phyloP scores from a whole-genome alignment of 352 stramenopile genomes.

The Phytopythium sindhum region DNA sequence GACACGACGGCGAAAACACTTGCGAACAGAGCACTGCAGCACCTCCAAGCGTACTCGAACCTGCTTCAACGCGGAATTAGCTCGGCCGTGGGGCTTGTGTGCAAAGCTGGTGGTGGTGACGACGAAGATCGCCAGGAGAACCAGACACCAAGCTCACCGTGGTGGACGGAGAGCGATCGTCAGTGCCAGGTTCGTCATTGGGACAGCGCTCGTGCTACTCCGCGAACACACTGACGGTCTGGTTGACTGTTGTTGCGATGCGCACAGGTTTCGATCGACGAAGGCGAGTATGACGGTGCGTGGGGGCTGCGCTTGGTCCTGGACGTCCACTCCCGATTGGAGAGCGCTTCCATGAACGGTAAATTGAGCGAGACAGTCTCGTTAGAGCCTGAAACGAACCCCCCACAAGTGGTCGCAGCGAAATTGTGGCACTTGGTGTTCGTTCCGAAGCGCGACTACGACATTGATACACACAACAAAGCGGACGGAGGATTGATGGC shows the following conservation, averaged over 20 bases:
- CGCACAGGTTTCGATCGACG: background rate
- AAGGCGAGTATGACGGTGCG: background rate
- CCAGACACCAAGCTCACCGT: conserved; percentile 16
- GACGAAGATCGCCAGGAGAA: background rate
- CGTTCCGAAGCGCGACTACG: background rate
- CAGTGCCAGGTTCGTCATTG: background rate
- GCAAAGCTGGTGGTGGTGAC: background rate
- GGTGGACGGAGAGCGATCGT: background rate
- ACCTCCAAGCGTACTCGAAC: conserved; percentile 18
- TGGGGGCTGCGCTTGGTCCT: background rate
- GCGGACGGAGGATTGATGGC: background rate
- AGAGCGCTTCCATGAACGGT: background rate
- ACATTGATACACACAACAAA: background rate
- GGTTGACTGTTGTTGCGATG: too few species aligned
- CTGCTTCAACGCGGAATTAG: conserved; percentile 16
- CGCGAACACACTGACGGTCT: background rate
- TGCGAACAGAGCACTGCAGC: background rate
- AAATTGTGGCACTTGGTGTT: background rate
- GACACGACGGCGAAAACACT: conserved; percentile 9
- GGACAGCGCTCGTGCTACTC: background rate
- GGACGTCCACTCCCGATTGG: background rate
- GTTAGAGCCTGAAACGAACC: background rate
- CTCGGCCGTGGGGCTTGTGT: conserved; percentile 14
- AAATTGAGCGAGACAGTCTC: background rate
- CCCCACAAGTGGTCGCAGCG: background rate